Base-by-base conservation (phyloP, 352 stramenopile species). In the Blastocystis sp. region DNA sequence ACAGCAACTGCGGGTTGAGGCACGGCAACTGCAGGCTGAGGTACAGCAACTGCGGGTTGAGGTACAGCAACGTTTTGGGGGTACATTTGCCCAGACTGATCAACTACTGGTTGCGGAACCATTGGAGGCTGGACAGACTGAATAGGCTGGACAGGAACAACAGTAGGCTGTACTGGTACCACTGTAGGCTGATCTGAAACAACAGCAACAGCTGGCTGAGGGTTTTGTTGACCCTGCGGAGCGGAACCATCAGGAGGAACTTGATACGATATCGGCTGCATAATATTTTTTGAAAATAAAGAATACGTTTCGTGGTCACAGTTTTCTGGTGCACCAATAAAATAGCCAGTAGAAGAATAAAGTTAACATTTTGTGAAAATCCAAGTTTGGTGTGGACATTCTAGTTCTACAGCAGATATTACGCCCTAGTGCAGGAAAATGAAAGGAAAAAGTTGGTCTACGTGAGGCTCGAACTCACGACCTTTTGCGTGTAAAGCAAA, bases 401-500 rank as follows among this genome's bases (percentile, higher is more conserved):
- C 29, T 34, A 1, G 1, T 34, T 0, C 0, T 34, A 34, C 1
- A 34, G 29, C 29, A 34, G 29, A 34, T 34, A 34, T 34, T 34
- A 34, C 29, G 1, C 29, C 1, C 1, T 34, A 34, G 2, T 59
- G 20, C 50, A n/a, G 1, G 20, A 59, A 59, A n/a, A 59, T 59
- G 26, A 79, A 37, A 37, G 2, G 20, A 56, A 79, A 79, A 79
- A 79, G 26, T 62, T 79, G 68, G 68, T 79, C 68, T 79, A 79
- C 68, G 68, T 79, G 68, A 79, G 68, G 68, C 68, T 79, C 68
- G 68, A 79, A 79, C 68, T 79, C 68, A 76, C 64, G 64, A 76
- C 64, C 64, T 76, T 76, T 76, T 76, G 64, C 64, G 64, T 76
- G 64, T 76, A 79, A 79, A 79, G 68, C 68, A 79, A 79, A 79